Evolutionary conservation across 2,329 filamentous ascomycete species (phyloP), one percentile per base, ranked within the genome.

Genomic region (Fusarium annulatum): DNA sequence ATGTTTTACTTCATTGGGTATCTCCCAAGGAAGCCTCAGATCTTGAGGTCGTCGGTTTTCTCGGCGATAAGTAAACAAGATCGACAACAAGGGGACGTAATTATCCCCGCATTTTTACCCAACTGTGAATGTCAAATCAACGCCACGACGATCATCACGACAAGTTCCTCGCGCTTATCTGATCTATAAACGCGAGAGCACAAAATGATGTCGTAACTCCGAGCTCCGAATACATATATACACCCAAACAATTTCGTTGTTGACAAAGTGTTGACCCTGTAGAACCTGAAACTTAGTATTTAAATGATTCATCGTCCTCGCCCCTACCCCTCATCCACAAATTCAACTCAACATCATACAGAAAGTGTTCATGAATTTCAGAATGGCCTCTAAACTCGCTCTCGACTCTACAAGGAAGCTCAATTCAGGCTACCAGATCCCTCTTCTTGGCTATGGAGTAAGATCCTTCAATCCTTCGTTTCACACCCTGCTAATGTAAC

Each of bases 361-460:
- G 15, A 28, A 64, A 21, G 42, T 38, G 42, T 52, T 46, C 45
- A 76, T 74, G 69, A 59, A 71, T 52, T 72, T 57, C 62, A 85
- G 72, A 55, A 89, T 89, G 87, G 79, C 86, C 7, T 76, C 84
- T 38, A 80, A 80, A 57, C 82, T 88, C 64, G 84, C 74, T 16
- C 79, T 89, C 65, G 78, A 84, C 51, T 88, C 86, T 11, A 85
- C 83, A 21, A 73, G 85, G 76, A 89, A 88, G 82, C 84, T 90
- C 64, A 86, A 85, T 76, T 89, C 86, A 77, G 88, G 88, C 74
- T 83, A 87, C 69, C 84, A 86, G 59, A 83, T 90, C 5, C 88
- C 88, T 2, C 80, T 81, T 14, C 79, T 89, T 26, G 88, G 88
- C 51, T 89, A 86, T 68, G 88, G 88, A 58, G 88, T 89, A 82